Evolutionary conservation across 2,329 filamentous ascomycete genomes (phyloP), one percentile per base, ranked within the genome.

Genomic region (Colletotrichum sidae): DNA sequence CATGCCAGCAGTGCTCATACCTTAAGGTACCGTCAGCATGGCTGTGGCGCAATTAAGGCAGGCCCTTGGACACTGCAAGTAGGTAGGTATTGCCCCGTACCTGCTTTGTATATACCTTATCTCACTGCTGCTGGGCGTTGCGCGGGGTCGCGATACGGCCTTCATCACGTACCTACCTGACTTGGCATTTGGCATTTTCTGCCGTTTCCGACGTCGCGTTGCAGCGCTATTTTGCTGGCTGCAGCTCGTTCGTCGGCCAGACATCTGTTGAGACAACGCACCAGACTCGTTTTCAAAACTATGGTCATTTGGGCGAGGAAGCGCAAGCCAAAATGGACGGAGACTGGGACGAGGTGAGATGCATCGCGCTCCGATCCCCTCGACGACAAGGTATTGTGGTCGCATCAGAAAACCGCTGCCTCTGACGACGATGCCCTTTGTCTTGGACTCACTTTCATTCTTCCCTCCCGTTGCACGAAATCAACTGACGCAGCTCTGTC

Each of bases 271-370:
- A 25, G 25, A 25, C 25, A 25, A 5, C 25, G 25, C 4, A 25
- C 25, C 25, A 25, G 25, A 25, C 46, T 46, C 39, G 37, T 25
- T 8, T 53, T 41, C 51, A 67, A 66, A 68, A 68, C 60, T 74
- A 79, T 80, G 77, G 67, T 72, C 70, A 70, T 68, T 65, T 68
- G 68, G 74, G 78, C 70, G 73, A 79, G 79, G 75, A 74, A 71
- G 71, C 78, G 71, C 68, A 73, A 71, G 76, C 70, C 74, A 81
- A 78, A 74, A 90, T 90, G 88, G 88, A 90, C 78, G 86, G 83
- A 77, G 88, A 90, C 78, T 90, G 88, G 88, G 87, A 88, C 79
- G 87, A 90, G 84, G 88, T 87, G 78, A 74, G 84, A 80, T 34
- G 67, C 58, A 9, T 13, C 9, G 38, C 38, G 38, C 54, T 56